Base-by-base conservation (phyloP, 495 filamentous ascomycete species). In the Neurospora sp. region DNA sequence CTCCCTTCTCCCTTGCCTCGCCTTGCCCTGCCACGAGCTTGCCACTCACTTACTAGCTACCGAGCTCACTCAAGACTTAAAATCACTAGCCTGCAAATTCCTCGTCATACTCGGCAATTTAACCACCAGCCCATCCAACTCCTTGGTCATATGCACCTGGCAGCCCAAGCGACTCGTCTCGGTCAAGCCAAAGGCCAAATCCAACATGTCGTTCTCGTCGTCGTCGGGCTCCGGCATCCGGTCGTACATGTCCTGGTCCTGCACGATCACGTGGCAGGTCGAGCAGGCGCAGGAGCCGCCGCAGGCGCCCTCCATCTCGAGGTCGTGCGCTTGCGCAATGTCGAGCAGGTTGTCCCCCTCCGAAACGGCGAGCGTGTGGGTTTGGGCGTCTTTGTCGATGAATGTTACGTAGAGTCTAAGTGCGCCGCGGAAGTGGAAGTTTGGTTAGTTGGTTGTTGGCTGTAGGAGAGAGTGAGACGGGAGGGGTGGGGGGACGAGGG, bases 141-240 rank as follows among this genome's bases (percentile, higher is more conserved):
- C 93, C 81, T 92, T 93, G 27, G 80, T 90, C 95, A 99, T 98
- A 76, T 89, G 80, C 39, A 98, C 92, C 85, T 99, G 96, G 82
- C 96, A 99, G 27, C 8, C 96, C 96, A 68, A 99, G 82, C 96
- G 88, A 61, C 93, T 97, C 68, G 96, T 99, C 84, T 99, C 96
- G 8, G 94, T 98, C 76, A 98, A 78, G 0, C 96, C 96, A 80
- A 99, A 99, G 0, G 96, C 96, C 73, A 98, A 81, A 80, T 99
- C 96, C 76, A 99, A 84, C 96, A 99, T 99, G 82, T 99, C 96
- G 81, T 98, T 98, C 87, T 99, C 96, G 80, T 99, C 96, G 80
- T 99, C 96, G 47, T 91, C 90, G 18, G 96, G 93, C 82, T 98
- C 96, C 65, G 90, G 88, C 85, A 98, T 95, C 83, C 90, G 90